A percentile compares a stretch with the other conserved stretches of the same genome.
phyloP scores from a whole-genome alignment of 148 eudicot species.

The Rhododendron griersonianum region DNA sequence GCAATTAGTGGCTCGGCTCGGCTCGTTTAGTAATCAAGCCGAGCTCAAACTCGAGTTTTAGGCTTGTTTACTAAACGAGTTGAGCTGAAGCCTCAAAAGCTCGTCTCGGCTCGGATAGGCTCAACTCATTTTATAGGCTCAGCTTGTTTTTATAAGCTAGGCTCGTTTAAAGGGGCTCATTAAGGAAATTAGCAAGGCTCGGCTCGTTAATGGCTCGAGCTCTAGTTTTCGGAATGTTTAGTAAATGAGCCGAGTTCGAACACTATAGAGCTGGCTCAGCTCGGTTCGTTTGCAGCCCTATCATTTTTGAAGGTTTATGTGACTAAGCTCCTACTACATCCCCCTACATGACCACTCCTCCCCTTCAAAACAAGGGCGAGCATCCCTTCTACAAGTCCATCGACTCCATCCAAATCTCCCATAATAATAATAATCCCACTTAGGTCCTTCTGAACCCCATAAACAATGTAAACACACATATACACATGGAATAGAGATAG shows the following conservation, averaged over 20 bases:
- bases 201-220: background rate
- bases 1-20: background rate
- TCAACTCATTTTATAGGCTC: too few relatives aligned
- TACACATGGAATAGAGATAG: background rate
- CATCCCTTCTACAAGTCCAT: background rate
- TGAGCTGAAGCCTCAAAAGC: too few relatives aligned
- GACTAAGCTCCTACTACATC: background rate
- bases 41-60: background rate
- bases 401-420: background rate
- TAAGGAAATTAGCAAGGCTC: too few relatives aligned
- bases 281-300: background rate
- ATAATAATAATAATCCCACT: background rate
- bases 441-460: background rate
- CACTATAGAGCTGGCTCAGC: background rate
- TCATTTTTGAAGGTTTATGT: background rate
- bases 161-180: too few relatives aligned
- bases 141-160: too few relatives aligned
- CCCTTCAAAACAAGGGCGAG: background rate
- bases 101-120: too few relatives aligned
- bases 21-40: background rate
- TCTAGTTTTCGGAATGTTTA: background rate
- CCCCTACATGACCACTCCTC: background rate
- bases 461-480: background rate
- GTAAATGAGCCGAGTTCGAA: background rate
- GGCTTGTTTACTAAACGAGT: too few relatives aligned